phyloP scores from a whole-genome alignment of 2,329 filamentous ascomycete genomes.

The Sarocladium kiliense region DNA sequence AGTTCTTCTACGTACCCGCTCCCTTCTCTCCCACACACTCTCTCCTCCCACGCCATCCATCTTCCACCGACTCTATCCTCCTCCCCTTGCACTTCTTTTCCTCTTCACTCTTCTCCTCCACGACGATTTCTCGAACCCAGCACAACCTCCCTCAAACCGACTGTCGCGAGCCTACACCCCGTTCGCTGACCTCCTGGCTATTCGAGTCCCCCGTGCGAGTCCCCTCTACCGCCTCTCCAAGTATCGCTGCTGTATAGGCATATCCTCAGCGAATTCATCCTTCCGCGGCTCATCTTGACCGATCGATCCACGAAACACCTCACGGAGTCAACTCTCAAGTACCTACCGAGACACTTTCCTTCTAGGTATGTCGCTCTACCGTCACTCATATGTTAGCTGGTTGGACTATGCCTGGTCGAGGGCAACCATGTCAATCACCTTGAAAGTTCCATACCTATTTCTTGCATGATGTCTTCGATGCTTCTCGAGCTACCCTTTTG shows the following conservation, averaged over 20 bases:
- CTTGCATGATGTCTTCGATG: too few relatives aligned
- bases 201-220: conserved; percentile 5
- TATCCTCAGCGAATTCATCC: neutral
- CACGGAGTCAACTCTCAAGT: too few relatives aligned
- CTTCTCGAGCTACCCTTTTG: too few relatives aligned
- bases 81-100: neutral
- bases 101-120: neutral
- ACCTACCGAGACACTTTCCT: neutral
- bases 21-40: neutral
- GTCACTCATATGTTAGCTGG: too few relatives aligned
- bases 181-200: neutral
- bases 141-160: neutral
- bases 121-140: conserved; percentile 5
- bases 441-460: too few relatives aligned
- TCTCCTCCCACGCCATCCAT: conserved; percentile 4
- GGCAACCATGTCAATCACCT: too few relatives aligned
- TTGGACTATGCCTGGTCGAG: too few relatives aligned
- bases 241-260: neutral
- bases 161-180: conserved; percentile 3
- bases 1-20: conserved; percentile 2
- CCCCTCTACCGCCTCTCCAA: neutral
- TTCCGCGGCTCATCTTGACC: neutral
- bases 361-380: neutral
- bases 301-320: neutral
- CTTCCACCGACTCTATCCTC: conserved; percentile 1